Evolutionary conservation across 2,329 filamentous ascomycete species (phyloP), one percentile per base, ranked within the genome.

Genomic region (Pseudovirgaria hyperparasitica): DNA sequence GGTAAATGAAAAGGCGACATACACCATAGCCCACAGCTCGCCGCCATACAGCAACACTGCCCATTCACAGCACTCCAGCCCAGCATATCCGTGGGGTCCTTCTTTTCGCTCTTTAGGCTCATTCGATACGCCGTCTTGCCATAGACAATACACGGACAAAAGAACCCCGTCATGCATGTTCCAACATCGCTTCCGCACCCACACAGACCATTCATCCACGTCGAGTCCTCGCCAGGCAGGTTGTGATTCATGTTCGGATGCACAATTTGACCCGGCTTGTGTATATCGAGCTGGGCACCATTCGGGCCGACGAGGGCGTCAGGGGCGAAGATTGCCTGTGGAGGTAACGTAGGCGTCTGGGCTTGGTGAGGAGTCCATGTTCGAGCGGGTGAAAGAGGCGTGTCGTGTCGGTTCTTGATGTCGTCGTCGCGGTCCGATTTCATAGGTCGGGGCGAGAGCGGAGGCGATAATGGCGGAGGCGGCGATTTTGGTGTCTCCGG

Each of bases 91-190:
- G 51, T 52, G 2, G 57, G 46, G 30, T 61, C 54, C 14, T 53
- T 45, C 25, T 55, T 54, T 9, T 40, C 36, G 5, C 38, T 39
- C 23, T 55, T 51, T 25, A 49, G 51, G 2, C 45, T 40, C 3
- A 63, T 42, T 6, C 60, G 51, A 42, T 61, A 55, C 9, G 58
- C 43, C 3, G 57, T 62, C 25, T 54, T 55, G 5, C 57, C 54
- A 34, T 59, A 58, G 6, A 62, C 31, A 4, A 55, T 42, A 37
- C 58, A 64, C 7, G 60, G 60, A 27, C 54, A 49, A 34, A 54
- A 58, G 5, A 54, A 39, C 2, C 55, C 57, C 4, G 52, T 48
- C 6, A 55, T 34, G 26, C 56, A 57, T 5, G 53, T 57, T 0
- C 39, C 37, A 1, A 43, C 25, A 39, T 62, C 50, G 0, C 41